A percentile compares a stretch with the other conserved stretches of the same genome.
Conservation (phyloP, 192 early-diverging fungal genomes). For the Helicostylum pulchrum region DNA sequence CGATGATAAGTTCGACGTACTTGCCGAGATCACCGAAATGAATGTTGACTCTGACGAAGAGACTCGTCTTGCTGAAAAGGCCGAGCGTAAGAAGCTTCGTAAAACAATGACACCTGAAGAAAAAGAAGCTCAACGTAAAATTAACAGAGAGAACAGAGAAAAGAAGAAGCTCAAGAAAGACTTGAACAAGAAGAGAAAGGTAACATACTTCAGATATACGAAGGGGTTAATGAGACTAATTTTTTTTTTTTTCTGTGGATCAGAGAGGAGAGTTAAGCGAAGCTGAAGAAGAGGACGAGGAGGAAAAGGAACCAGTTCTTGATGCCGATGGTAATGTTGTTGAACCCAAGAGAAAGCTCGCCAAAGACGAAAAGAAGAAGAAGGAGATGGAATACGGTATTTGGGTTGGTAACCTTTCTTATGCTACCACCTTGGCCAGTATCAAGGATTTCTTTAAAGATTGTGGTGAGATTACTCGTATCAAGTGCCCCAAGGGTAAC, state of each 20-base stretch:
- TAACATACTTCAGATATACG: not conserved
- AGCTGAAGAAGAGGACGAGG: constrained; percentile 31
- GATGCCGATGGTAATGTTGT: constrained; percentile 36
- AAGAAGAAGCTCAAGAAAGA: constrained; percentile 40
- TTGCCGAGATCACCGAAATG: constrained; percentile 6
- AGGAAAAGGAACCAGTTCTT: constrained; percentile 41
- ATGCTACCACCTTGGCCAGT: constrained; percentile 50
- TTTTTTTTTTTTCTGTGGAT: not conserved
- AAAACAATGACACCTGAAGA: constrained; percentile 6
- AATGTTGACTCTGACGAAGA: constrained; percentile 20
- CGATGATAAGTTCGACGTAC: constrained; percentile 7
- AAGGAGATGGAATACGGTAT: constrained; percentile 47
- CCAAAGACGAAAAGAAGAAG: constrained; percentile 7
- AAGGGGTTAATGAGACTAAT: not conserved
- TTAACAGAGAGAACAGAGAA: constrained; percentile 38
- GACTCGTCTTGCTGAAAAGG: constrained; percentile 1
- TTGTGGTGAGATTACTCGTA: constrained; percentile 46
- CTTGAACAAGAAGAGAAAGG: constrained; percentile 42
- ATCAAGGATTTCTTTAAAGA: constrained; percentile 56
- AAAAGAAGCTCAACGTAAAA: constrained; percentile 25
- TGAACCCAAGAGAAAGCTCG: constrained; percentile 40
- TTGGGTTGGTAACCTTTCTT: constrained; percentile 75
- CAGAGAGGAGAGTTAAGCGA: constrained; percentile 36
- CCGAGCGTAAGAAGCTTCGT: constrained; percentile 15
- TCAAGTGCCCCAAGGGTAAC: constrained; percentile 44